Base-by-base conservation (phyloP, 2,329 filamentous ascomycete genomes). In the Penicillium sp. region DNA sequence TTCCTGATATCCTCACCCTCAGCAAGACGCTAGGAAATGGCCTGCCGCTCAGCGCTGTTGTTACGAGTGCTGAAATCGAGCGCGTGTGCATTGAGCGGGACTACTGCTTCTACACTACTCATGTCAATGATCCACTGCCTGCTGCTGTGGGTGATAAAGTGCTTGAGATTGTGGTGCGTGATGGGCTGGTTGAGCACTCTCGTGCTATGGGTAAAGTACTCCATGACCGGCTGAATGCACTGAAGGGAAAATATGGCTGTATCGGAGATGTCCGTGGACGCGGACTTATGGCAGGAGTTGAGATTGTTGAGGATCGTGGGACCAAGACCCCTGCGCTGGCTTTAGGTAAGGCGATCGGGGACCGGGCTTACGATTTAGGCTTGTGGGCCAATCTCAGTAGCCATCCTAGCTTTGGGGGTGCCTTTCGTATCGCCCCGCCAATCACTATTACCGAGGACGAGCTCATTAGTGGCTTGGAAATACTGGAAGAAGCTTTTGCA, bases 21-120 rank as follows among this genome's bases (percentile, higher is more conserved):
- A 79, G 76, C 57, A 83, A 83, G 63, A 83, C 79, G 0, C 68
- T 83, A 0, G 80, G 80, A 0, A 80, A 80, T 57, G 79, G 81
- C 0, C 64, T 84, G 0, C 80, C 81, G 0, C 67, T 83, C 3
- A 75, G 74, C 41, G 76, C 80, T 0, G 77, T 83, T 0, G 69
- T 79, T 2, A 81, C 80, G 0, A 78, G 74, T 37, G 67, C 71
- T 6, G 68, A 73, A 29, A 79, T 84, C 39, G 78, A 75, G 34
- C 63, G 65, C 2, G 69, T 71, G 1, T 76, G 73, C 26, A 62
- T 65, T 6, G 72, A 78, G 17, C 68, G 69, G 2, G 75, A 73
- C 29, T 83, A 75, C 57, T 68, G 78, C 26, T 83, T 79, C 58
- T 77, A 79, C 54, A 83, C 80, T 0, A 83, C 81, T 0, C 81